Evolutionary conservation across 306 rosid species (phyloP), one percentile per base, ranked within the genome.

Genomic region (Castanea sativa): DNA sequence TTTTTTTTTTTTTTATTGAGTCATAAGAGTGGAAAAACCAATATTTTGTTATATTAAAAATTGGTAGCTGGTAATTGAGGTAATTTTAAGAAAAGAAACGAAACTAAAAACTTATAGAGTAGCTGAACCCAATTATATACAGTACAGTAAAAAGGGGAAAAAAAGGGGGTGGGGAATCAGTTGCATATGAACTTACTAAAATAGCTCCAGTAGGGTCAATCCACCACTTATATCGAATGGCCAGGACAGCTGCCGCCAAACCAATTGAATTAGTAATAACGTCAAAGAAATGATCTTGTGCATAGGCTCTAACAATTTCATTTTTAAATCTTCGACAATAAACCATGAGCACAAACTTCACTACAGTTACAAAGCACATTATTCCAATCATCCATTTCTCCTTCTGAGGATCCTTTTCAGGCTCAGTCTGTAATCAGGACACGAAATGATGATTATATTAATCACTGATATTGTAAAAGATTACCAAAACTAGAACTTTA

Each of bases 201-300:
- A 92, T 79, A 69, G 97, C 98, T 7, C 98, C 98, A 64, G 88
- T 38, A 71, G 97, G 98, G 45, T 94, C 97, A 59, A 94, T 83
- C 98, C 97, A 94, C 97, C 98, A 92, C 71, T 80, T 89, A 81
- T 85, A 92, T 56, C 45, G 83, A 91, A 94, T 87, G 58, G 98
- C 96, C 52, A 94, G 74, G 35, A 92, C 88, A 18, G 98, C 92
- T 0, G 94, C 67, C 38, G 88, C 93, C 3, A 94, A 82, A 49
- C 97, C 98, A 74, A 94, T 83, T 55, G 93, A 85, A 73, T 92
- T 92, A 56, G 97, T 94, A 12, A 94, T 85, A 83, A 94, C 97
- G 79, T 94, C 97, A 74, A 94, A 94, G 81, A 94, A 90, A 82
- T 94, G 98, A 70, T 94, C 97, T 80, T 88, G 96, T 56, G 98